Percentiles rank a stretch among this genome's conserved stretches.
Evolutionary conservation across 306 rosid genomes (phyloP).

Genomic region (Elaeagnus macrophylla): DNA sequence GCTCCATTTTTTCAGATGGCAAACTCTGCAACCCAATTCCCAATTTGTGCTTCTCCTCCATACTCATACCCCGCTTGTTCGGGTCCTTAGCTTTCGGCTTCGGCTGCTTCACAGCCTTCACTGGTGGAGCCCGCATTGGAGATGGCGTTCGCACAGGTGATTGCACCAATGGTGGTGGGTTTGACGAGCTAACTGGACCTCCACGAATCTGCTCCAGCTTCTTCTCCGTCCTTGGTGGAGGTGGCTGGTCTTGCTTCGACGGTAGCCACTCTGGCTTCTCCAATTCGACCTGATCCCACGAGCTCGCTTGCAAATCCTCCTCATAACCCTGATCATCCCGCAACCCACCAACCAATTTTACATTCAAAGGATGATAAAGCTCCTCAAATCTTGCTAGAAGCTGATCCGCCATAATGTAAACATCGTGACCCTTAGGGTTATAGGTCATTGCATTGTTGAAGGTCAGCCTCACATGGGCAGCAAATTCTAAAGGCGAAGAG

Average conservation of each 20-base stretch:
- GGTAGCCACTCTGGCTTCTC: conserved; percentile 44
- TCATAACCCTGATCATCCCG: conserved; percentile 38
- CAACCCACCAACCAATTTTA: conserved; percentile 28
- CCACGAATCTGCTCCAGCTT: conserved; percentile 18
- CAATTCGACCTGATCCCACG: conserved; percentile 67
- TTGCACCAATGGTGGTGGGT: conserved; percentile 42
- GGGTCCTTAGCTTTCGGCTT: conserved; percentile 96
- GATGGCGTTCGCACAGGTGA: conserved; percentile 64
- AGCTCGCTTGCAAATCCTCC: conserved; percentile 73
- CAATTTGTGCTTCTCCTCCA: conserved; percentile 82
- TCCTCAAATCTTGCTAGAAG: conserved; percentile 56
- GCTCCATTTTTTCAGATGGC: conserved; percentile 93
- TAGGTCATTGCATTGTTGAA: conserved; percentile 72
- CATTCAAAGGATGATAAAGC: conserved; percentile 41
- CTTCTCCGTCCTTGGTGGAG: conserved; percentile 18
- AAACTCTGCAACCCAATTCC: conserved; percentile 84
- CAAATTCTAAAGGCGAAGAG: conserved; percentile 49
- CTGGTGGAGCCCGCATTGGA: conserved; percentile 43
- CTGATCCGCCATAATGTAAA: conserved; percentile 52
- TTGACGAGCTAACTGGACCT: conserved; percentile 43
- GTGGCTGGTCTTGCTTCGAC: not conserved
- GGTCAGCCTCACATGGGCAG: conserved; percentile 64
- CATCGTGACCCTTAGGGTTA: conserved; percentile 76
- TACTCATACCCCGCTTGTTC: conserved; percentile 80
- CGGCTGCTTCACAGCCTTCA: conserved; percentile 77